These are phyloP conservation scores for Mycosphaerella sp. DNA, from an alignment of 2,329 filamentous ascomycete species.

Conservation along the genomic window DNA sequence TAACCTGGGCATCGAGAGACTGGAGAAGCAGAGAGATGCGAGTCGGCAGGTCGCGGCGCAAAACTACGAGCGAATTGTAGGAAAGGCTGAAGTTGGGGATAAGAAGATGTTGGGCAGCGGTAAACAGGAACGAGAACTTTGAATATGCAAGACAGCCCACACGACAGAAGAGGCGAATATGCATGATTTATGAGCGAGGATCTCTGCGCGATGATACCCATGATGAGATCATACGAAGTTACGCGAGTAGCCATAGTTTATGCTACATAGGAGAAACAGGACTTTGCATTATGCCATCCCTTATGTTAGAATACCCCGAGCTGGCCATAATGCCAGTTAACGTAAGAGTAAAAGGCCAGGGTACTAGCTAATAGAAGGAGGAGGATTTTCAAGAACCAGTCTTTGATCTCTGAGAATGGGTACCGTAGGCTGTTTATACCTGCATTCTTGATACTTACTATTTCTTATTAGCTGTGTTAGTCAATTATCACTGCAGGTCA, in stretches of 20 bases:
- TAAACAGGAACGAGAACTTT: constrained; percentile 17
- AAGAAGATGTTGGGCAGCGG: constrained; percentile 18
- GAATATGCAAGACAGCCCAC: neutral
- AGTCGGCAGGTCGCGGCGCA: constrained; percentile 29
- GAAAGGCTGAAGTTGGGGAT: constrained; percentile 19
- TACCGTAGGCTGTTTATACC: no score
- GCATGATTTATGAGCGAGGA: constrained; percentile 7
- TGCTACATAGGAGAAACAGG: neutral
- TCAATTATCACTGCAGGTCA: no score
- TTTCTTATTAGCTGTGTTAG: no score
- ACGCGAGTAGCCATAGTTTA: neutral
- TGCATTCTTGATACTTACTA: no score
- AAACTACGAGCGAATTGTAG: constrained; percentile 24
- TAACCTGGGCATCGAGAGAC: constrained; percentile 62
- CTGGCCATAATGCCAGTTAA: no score
- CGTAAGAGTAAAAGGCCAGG: no score
- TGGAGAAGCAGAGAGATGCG: constrained; percentile 58
- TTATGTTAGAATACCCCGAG: no score
- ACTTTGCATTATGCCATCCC: no score
- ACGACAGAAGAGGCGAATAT: constrained; percentile 4
- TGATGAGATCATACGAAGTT: neutral
- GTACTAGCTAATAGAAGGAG: no score
- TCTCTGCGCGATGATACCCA: constrained; percentile 14
- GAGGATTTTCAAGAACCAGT: no score
- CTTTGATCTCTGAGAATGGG: no score